Percentiles rank a stretch among this genome's conserved stretches.
These are phyloP conservation scores for Euphorbia celastroides DNA, from an alignment of 441 rosid species.

Conservation along the genomic window DNA sequence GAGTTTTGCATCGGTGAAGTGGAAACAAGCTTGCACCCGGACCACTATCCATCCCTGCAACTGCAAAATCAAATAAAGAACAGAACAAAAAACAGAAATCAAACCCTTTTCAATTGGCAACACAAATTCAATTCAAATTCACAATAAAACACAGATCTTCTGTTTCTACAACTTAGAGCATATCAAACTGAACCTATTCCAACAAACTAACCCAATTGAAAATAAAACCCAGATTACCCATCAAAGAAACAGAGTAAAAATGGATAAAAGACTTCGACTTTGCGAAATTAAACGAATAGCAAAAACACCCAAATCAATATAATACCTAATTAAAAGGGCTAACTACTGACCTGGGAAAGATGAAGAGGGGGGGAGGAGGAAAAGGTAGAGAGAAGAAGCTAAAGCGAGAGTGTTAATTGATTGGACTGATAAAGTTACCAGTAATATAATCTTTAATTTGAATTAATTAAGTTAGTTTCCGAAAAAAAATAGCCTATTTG, in stretches of 20 bases:
- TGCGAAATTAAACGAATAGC: background rate
- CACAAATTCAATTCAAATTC: background rate
- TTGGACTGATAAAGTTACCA: slow-evolving; percentile 12
- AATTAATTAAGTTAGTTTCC: too few relatives aligned
- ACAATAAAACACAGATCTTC: background rate
- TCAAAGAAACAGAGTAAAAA: background rate
- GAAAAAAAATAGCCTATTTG: too few relatives aligned
- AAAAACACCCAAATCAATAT: background rate
- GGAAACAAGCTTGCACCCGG: slow-evolving; percentile 76
- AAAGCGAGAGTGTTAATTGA: background rate
- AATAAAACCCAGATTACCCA: background rate
- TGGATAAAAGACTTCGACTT: background rate
- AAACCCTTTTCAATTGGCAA: background rate
- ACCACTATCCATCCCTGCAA: slow-evolving; percentile 70
- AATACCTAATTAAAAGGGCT: too few relatives aligned
- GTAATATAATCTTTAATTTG: background rate
- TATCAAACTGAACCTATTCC: background rate
- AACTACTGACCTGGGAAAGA: slow-evolving; percentile 16
- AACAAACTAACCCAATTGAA: background rate
- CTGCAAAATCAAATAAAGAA: slow-evolving; percentile 14
- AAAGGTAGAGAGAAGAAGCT: slow-evolving; percentile 6
- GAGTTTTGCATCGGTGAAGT: slow-evolving; percentile 85
- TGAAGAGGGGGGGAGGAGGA: slow-evolving; percentile 4
- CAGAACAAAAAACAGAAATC: background rate
- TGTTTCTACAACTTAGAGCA: background rate